Evolutionary conservation across 78 protist species (phyloP), one percentile per base, ranked within the genome.

Genomic region (Dictyostelium intermedium): DNA sequence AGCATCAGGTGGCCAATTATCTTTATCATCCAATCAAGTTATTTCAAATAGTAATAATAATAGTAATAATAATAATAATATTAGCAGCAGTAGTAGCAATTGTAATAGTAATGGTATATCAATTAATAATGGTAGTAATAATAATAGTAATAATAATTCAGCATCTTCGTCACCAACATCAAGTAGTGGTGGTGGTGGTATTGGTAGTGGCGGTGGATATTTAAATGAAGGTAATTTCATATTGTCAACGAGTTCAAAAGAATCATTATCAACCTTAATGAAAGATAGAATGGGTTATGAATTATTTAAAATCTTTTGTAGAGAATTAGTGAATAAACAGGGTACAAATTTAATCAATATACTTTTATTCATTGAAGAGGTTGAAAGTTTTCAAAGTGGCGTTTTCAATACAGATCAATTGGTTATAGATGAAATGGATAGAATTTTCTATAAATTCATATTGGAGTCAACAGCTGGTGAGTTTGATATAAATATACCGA

Each of bases 231-330:
- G 20, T 16, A 82, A 35, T 60, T 82, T 82, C 34, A 34, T 89
- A 6, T 74, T 81, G 5, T 41, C 81, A 9, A 18, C 85, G 43
- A 70, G 74, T 45, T 82, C 86, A 34, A 80, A 34, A 23, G 94
- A 89, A 47, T 80, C 94, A 8, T 43, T 89, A 25, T 16, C 53
- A 9, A 7, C 74, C 1, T 39, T 89, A 10, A 60, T 80, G 82
- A 89, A 89, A 35, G 94, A 89, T 61, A 43, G 74, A 27, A 13
- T 20, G 4, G 87, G 60, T 20, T 89, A 80, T 43, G 94, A 89
- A 18, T 11, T 80, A 34, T 89, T 89, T 35, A 78, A 70, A 45
- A 60, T 32, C 2, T 89, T 89, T 45, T 80, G 86, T 47, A 72
- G 25, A 18, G 74, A 66, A 11, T 30, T 27, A 27, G 32, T 14